These are phyloP conservation scores for Fimicolochytrium jonesii DNA, from an alignment of 192 early-diverging fungal species.

Conservation along the genomic window DNA sequence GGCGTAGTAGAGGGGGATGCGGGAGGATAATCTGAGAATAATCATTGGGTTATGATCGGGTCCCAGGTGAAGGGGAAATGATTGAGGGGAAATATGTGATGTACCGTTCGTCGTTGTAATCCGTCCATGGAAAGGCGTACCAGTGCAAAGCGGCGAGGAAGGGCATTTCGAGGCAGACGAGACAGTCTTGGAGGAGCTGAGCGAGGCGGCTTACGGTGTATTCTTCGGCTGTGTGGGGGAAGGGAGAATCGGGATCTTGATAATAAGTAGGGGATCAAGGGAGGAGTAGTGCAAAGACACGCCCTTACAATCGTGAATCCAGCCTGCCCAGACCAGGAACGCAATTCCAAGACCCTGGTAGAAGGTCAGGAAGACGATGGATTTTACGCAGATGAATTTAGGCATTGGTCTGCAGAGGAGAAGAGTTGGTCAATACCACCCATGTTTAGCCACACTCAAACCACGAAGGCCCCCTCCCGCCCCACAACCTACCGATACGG, in stretches of 20 bases:
- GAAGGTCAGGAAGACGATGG: slow-evolving; percentile 90
- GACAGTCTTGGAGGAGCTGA: slow-evolving; percentile 80
- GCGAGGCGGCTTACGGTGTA: slow-evolving; percentile 67
- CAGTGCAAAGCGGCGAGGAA: slow-evolving; percentile 74
- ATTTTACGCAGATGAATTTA: slow-evolving; percentile 92
- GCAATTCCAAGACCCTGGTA: slow-evolving; percentile 86
- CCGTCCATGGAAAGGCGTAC: slow-evolving; percentile 74
- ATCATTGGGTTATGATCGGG: too few relatives aligned
- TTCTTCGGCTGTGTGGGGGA: slow-evolving; percentile 20
- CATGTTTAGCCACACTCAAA: neutral
- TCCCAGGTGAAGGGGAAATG: too few relatives aligned
- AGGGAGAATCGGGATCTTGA: neutral
- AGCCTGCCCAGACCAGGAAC: slow-evolving; percentile 68
- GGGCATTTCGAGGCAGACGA: slow-evolving; percentile 90
- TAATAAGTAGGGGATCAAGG: too few relatives aligned
- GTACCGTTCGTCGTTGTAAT: slow-evolving; percentile 62
- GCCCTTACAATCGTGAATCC: slow-evolving; percentile 65
- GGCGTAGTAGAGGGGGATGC: slow-evolving; percentile 74
- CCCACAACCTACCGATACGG: slow-evolving; percentile 29
- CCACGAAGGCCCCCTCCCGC: too few relatives aligned
- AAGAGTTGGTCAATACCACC: neutral
- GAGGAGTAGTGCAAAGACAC: neutral
- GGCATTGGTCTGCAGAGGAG: slow-evolving; percentile 68
- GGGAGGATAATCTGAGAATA: slow-evolving; percentile 40
- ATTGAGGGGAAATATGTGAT: too few relatives aligned